A percentile compares a stretch with the other conserved stretches of the same genome.
These are phyloP conservation scores for Metroxylon sagu DNA, from an alignment of 176 grass and related monocot genomes.

Conservation along the genomic window DNA sequence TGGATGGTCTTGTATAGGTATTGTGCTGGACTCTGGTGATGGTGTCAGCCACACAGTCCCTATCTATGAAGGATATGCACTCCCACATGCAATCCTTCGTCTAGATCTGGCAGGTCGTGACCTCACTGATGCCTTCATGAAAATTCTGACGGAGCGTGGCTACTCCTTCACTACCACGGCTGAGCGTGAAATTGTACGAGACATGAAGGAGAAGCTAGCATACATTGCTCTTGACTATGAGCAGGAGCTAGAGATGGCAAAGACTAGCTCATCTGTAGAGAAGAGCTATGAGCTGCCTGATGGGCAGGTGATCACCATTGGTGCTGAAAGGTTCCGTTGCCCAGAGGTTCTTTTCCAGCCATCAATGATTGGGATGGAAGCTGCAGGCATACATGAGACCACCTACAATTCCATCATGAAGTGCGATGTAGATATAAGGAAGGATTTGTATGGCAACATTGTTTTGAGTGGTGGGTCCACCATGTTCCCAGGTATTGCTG, in stretches of 20 bases:
- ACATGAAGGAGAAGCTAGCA: neutral
- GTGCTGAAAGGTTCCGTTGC: neutral
- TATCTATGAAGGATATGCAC: conserved; percentile 6
- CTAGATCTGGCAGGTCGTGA: neutral
- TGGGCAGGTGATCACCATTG: neutral
- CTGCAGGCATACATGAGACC: conserved; percentile 1
- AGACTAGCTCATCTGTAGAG: too few species aligned
- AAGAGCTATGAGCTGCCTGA: too few species aligned
- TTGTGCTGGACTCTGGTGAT: conserved; percentile 2
- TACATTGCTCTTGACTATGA: too few species aligned
- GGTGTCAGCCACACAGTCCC: conserved; percentile 2
- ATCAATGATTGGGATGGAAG: too few species aligned
- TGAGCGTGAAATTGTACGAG: neutral
- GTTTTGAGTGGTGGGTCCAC: conserved; percentile 3
- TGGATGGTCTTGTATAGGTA: too few species aligned
- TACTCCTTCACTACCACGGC: too few species aligned
- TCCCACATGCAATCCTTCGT: conserved; percentile 5
- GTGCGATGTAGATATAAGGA: too few species aligned
- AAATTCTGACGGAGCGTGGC: too few species aligned
- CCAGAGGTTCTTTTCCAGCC: too few species aligned
- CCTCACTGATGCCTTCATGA: neutral
- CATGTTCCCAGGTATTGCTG: neutral
- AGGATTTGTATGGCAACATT: too few species aligned
- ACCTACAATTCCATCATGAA: neutral
- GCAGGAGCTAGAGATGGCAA: too few species aligned